Conservation (phyloP, 2,329 filamentous ascomycete genomes). For the Teratosphaeria destructans region DNA sequence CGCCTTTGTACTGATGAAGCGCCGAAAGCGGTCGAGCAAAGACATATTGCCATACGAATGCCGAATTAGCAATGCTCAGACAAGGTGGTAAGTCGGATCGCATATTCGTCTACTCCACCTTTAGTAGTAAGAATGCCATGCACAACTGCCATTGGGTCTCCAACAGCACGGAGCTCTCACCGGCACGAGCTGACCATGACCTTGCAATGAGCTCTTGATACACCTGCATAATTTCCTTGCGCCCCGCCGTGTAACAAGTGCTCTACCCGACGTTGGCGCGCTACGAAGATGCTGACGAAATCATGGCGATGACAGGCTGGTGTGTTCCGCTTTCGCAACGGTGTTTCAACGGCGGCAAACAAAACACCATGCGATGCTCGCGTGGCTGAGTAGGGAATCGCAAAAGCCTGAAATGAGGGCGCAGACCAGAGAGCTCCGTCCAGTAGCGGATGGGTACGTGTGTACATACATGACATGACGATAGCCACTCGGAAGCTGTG, state of each 20-base stretch:
- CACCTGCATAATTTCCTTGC: background rate
- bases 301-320: conserved; percentile 43
- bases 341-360: conserved; percentile 65
- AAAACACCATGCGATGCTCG: conserved; percentile 51
- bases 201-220: background rate
- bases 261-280: too few relatives aligned
- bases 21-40: conserved; percentile 32
- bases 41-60: conserved; percentile 42
- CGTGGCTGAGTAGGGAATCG: conserved; percentile 49
- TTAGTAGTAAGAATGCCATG: background rate
- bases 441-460: conserved; percentile 2
- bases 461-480: background rate
- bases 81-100: conserved; percentile 45
- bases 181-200: background rate
- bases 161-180: background rate
- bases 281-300: background rate
- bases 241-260: too few relatives aligned
- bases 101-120: conserved; percentile 1
- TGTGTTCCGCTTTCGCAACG: conserved; percentile 56
- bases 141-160: background rate
- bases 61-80: conserved; percentile 49
- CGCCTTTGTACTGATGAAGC: conserved; percentile 53
- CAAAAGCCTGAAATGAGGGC: conserved; percentile 17
- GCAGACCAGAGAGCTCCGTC: conserved; percentile 24
- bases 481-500: background rate